These are phyloP conservation scores for Pyrenochaeta sp. DNA, from an alignment of 2,329 filamentous ascomycete genomes.

Conservation along the genomic window DNA sequence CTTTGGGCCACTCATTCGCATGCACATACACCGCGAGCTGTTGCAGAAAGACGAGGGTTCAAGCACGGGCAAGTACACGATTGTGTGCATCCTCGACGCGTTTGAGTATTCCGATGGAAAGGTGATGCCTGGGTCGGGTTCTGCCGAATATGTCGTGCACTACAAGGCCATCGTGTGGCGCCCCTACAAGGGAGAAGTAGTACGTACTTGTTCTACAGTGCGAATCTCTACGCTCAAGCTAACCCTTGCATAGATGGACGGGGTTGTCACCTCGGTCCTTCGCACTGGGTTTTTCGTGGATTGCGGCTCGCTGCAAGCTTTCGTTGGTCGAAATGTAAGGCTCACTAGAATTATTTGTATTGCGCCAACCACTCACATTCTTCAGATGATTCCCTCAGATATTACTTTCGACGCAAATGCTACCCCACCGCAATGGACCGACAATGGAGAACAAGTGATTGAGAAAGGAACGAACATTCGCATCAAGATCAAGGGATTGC, in stretches of 20 bases:
- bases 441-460: conserved; percentile 92
- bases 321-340: conserved; percentile 82
- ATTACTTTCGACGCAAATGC: conserved; percentile 96
- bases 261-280: conserved; percentile 89
- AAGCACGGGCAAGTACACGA: conserved; percentile 94
- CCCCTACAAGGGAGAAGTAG: conserved; percentile 97
- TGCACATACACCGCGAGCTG: conserved; percentile 87
- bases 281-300: conserved; percentile 90
- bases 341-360: conserved; percentile 7
- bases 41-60: conserved; percentile 94
- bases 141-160: conserved; percentile 92
- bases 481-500: conserved; percentile 91
- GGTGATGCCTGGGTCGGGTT: conserved; percentile 87
- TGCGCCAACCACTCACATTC: conserved; percentile 28
- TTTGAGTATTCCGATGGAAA: conserved; percentile 93
- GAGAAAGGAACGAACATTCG: conserved; percentile 93
- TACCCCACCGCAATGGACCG: conserved; percentile 94
- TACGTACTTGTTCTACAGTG: conserved; percentile 57
- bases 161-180: conserved; percentile 98
- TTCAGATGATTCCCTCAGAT: conserved; percentile 84
- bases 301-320: conserved; percentile 78
- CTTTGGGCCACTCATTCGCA: conserved; percentile 92
- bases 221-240: conserved; percentile 24
- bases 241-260: conserved; percentile 75
- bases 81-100: conserved; percentile 97